Conservation (phyloP, 768 basidiomycete species). For the Gloeopeniophorella convolvens region DNA sequence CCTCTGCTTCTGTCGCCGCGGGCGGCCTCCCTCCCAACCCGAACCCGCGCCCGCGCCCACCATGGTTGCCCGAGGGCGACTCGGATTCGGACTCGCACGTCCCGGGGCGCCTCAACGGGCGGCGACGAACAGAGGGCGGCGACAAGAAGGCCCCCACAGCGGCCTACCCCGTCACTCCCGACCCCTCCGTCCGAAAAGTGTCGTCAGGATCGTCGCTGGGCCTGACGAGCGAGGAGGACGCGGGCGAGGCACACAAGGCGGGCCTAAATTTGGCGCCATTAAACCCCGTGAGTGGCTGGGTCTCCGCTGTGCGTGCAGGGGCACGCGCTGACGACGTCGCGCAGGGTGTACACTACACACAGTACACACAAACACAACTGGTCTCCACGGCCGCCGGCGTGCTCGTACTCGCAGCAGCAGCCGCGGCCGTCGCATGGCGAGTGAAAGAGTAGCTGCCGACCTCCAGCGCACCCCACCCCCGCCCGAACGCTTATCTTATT, state of each 20-base stretch:
- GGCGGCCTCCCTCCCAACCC: slow-evolving; percentile 17
- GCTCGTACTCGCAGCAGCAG: slow-evolving; percentile 19
- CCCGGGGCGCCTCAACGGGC: slow-evolving; percentile 13
- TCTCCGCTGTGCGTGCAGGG: no score
- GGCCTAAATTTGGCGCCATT: slow-evolving; percentile 1
- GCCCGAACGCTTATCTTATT: slow-evolving; percentile 15
- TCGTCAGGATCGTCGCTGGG: slow-evolving; percentile 20
- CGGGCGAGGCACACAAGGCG: slow-evolving; percentile 6
- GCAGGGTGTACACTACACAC: slow-evolving; percentile 1
- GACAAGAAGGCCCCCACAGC: slow-evolving; percentile 9
- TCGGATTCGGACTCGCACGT: slow-evolving; percentile 18
- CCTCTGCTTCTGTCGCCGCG: slow-evolving; percentile 20
- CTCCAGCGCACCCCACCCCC: neutral
- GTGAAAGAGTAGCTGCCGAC: slow-evolving; percentile 16
- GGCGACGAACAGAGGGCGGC: slow-evolving; percentile 5
- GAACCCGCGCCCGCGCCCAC: slow-evolving; percentile 17
- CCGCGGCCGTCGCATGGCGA: slow-evolving; percentile 21
- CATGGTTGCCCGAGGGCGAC: slow-evolving; percentile 19
- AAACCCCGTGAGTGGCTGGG: slow-evolving; percentile 9
- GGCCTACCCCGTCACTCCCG: slow-evolving; percentile 20
- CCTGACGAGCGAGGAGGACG: slow-evolving; percentile 15
- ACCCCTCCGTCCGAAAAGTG: slow-evolving; percentile 18
- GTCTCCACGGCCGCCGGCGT: slow-evolving; percentile 21
- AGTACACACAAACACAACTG: slow-evolving; percentile 11
- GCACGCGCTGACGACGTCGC: neutral